Percentiles rank a stretch among this genome's conserved stretches.
Conservation (phyloP, 495 filamentous ascomycete genomes). For the Xylaria nigripes region DNA sequence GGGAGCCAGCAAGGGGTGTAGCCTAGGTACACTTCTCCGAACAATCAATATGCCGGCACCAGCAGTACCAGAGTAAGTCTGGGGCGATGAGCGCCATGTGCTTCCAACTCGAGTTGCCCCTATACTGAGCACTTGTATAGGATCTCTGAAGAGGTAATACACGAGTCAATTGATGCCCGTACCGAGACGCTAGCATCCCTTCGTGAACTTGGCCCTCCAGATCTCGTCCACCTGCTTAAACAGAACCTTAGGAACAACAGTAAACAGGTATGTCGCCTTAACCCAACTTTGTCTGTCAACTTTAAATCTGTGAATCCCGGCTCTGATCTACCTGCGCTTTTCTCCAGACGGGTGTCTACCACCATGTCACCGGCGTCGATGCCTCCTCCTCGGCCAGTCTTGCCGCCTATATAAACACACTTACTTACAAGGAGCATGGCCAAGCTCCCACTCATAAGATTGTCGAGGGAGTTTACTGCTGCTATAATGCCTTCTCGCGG, state of each 20-base stretch:
- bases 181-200: slow-evolving; percentile 76
- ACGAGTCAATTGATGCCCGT: slow-evolving; percentile 80
- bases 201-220: slow-evolving; percentile 89
- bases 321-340: slow-evolving; percentile 12
- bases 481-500: slow-evolving; percentile 98
- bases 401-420: slow-evolving; percentile 95
- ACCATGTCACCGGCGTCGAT: slow-evolving; percentile 96
- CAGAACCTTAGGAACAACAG: slow-evolving; percentile 57
- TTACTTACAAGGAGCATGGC: slow-evolving; percentile 80
- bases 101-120: slow-evolving; percentile 3
- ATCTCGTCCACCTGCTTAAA: slow-evolving; percentile 91
- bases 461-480: slow-evolving; percentile 89
- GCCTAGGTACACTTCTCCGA: slow-evolving; percentile 6
- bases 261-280: slow-evolving; percentile 49
- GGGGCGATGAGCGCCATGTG: slow-evolving; percentile 1
- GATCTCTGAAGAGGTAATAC: slow-evolving; percentile 83
- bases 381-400: slow-evolving; percentile 95
- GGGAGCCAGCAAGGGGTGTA: slow-evolving; percentile 7
- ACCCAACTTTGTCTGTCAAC: background rate
- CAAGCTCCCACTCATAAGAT: slow-evolving; percentile 75
- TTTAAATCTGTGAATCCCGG: background rate
- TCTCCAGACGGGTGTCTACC: slow-evolving; percentile 76
- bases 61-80: slow-evolving; percentile 77
- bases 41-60: slow-evolving; percentile 64
- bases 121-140: slow-evolving; percentile 35